Conservation (phyloP, 1,284 basidiomycete genomes). For the Marasmius oreades region DNA sequence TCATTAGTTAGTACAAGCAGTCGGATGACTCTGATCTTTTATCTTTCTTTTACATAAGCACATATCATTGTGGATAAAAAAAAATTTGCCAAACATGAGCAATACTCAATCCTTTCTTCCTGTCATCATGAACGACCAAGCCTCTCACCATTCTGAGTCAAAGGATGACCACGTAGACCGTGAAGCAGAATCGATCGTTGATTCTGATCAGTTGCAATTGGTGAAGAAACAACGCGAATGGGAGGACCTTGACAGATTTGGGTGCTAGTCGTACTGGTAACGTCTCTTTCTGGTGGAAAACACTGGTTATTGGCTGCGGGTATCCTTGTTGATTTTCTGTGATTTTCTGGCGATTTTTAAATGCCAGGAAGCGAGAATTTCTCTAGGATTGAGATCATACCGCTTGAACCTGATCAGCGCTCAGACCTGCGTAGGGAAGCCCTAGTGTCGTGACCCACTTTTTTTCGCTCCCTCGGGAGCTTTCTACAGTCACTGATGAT, state of each 20-base stretch:
- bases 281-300: slow-evolving; percentile 58
- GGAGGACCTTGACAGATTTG: slow-evolving; percentile 27
- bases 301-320: slow-evolving; percentile 81
- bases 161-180: not conserved
- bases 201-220: slow-evolving; percentile 61
- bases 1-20: too few species aligned
- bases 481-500: slow-evolving; percentile 46
- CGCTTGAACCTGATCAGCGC: slow-evolving; percentile 93
- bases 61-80: too few species aligned
- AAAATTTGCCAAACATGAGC: too few species aligned
- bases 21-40: too few species aligned
- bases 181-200: slow-evolving; percentile 21
- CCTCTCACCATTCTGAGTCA: slow-evolving; percentile 2
- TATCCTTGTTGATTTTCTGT: slow-evolving; percentile 51
- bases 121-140: not conserved
- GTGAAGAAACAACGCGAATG: slow-evolving; percentile 40
- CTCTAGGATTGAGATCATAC: slow-evolving; percentile 85
- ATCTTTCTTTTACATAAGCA: too few species aligned
- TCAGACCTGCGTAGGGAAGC: slow-evolving; percentile 96
- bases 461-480: slow-evolving; percentile 36
- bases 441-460: slow-evolving; percentile 54
- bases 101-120: not conserved
- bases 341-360: slow-evolving; percentile 23
- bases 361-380: slow-evolving; percentile 20
- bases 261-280: slow-evolving; percentile 56